A percentile compares a stretch with the other conserved stretches of the same genome.
Evolutionary conservation across 1,139 yeast genomes (phyloP).

Genomic region (Debaryomyces coudertii): DNA sequence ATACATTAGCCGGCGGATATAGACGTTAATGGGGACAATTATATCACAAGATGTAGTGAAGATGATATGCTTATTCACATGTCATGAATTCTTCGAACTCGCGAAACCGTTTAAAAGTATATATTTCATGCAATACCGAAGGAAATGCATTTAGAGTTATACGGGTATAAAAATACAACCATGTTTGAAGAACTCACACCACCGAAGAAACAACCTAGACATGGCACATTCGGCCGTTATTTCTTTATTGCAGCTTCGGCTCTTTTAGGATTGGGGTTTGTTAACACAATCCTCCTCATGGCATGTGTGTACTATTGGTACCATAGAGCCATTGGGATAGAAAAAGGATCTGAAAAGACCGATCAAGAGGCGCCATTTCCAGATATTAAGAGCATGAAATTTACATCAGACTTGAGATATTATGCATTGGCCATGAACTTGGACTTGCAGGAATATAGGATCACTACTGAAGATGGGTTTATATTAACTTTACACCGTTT

Average conservation of each 20-base stretch:
- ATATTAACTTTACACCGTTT: constrained; percentile 65
- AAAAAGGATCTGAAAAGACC: constrained; percentile 21
- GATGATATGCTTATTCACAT: not conserved
- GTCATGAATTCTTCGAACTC: not conserved
- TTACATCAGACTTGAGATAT: constrained; percentile 49
- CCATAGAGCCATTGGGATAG: constrained; percentile 29
- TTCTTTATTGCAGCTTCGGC: constrained; percentile 30
- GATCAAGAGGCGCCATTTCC: constrained; percentile 30
- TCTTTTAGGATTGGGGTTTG: constrained; percentile 34
- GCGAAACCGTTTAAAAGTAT: not conserved
- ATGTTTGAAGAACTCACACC: constrained; percentile 28
- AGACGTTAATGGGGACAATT: not conserved
- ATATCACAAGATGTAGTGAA: not conserved
- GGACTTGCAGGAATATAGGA: constrained; percentile 57
- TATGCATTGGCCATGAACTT: constrained; percentile 66
- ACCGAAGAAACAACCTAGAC: constrained; percentile 19
- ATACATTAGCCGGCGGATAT: not conserved
- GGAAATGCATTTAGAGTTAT: constrained; percentile 3
- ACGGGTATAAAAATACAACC: not conserved
- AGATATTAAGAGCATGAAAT: constrained; percentile 31
- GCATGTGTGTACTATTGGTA: constrained; percentile 33
- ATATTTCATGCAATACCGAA: not conserved
- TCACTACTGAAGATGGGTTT: constrained; percentile 83
- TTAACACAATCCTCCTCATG: constrained; percentile 25
- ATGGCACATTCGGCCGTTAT: constrained; percentile 22